Percentiles rank a stretch among this genome's conserved stretches.
phyloP scores from a whole-genome alignment of 164 flowering plant genomes.

The Kingdonia uniflora region DNA sequence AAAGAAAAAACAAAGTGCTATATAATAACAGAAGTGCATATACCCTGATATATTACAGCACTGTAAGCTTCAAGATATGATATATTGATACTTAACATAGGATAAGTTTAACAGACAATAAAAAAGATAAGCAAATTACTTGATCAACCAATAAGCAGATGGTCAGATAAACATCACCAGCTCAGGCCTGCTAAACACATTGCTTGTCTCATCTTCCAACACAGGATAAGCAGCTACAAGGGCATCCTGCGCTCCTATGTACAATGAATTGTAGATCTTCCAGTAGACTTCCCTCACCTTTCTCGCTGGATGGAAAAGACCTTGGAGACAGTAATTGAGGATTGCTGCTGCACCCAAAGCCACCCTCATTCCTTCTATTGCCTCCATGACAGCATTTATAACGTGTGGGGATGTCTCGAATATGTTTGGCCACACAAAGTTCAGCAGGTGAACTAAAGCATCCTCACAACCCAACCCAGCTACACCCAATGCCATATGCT shows the following conservation, averaged over 20 bases:
- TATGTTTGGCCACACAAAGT: slow-evolving; percentile 92
- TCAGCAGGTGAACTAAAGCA: slow-evolving; percentile 78
- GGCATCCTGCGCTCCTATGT: slow-evolving; percentile 88
- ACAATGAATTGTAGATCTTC: slow-evolving; percentile 93
- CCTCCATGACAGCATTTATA: slow-evolving; percentile 96
- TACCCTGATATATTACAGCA: neutral
- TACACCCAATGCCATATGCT: slow-evolving; percentile 97
- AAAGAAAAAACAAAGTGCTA: too few relatives aligned
- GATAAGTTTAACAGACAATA: too few relatives aligned
- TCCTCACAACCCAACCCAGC: slow-evolving; percentile 96
- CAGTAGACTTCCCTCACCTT: slow-evolving; percentile 97
- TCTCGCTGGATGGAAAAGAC: slow-evolving; percentile 89
- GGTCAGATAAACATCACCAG: slow-evolving; percentile 54
- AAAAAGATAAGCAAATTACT: too few relatives aligned
- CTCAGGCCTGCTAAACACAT: slow-evolving; percentile 79
- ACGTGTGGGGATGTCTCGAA: slow-evolving; percentile 99
- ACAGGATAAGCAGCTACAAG: slow-evolving; percentile 85
- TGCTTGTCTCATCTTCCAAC: slow-evolving; percentile 66
- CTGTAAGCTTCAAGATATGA: too few relatives aligned
- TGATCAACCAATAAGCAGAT: too few relatives aligned
- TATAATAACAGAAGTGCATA: neutral
- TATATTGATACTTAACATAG: too few relatives aligned
- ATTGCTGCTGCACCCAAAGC: slow-evolving; percentile 86
- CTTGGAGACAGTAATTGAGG: slow-evolving; percentile 92
- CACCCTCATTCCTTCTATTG: slow-evolving; percentile 98